These are phyloP conservation scores for Ceratonia siliqua DNA, from an alignment of 306 rosid species.

Conservation along the genomic window DNA sequence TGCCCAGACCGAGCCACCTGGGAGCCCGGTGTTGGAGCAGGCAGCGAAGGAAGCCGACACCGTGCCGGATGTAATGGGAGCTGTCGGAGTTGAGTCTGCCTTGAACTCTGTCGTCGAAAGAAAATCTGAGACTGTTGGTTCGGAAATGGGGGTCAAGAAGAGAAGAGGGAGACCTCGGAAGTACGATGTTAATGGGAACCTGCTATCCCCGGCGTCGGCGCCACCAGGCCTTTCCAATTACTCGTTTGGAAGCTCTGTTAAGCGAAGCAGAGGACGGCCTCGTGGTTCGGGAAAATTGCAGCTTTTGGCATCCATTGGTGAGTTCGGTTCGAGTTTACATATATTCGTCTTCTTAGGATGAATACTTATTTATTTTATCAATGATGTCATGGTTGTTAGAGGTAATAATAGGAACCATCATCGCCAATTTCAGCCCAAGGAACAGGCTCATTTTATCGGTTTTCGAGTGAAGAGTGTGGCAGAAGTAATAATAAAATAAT, in stretches of 20 bases:
- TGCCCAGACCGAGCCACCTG: not conserved
- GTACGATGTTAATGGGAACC: not conserved
- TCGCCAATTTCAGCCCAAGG: too few relatives aligned
- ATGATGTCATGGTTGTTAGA: too few relatives aligned
- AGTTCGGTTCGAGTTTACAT: not conserved
- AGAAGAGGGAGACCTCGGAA: conserved; percentile 46
- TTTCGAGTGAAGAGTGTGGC: too few relatives aligned
- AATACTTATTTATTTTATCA: not conserved
- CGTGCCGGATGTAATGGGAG: not conserved
- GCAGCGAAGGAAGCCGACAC: not conserved
- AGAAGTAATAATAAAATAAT: too few relatives aligned
- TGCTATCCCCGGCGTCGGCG: not conserved
- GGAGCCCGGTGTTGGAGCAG: not conserved
- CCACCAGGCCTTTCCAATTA: not conserved
- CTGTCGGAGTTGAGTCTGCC: not conserved
- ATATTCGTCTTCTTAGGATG: not conserved
- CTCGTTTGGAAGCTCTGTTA: not conserved
- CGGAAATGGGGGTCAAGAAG: not conserved
- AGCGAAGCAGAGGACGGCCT: conserved; percentile 45
- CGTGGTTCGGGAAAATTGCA: conserved; percentile 40
- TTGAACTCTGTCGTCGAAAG: not conserved
- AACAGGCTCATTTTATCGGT: too few relatives aligned
- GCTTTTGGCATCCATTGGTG: conserved; percentile 34
- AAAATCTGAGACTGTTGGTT: not conserved
- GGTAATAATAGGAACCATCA: too few relatives aligned